phyloP scores from a whole-genome alignment of 306 rosid genomes.

The Arachis hypogaea region DNA sequence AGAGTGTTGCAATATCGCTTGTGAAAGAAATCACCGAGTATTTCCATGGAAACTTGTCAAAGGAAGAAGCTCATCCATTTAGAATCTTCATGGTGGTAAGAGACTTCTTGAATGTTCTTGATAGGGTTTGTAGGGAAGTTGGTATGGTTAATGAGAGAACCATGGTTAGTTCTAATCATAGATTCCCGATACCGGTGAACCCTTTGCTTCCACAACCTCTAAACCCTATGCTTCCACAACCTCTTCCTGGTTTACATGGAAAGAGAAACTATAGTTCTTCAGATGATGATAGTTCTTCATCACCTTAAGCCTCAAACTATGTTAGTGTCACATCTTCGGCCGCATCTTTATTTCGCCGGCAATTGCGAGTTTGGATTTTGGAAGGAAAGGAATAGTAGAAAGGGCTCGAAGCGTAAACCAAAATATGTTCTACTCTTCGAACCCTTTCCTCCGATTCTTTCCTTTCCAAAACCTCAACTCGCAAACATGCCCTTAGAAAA shows the following conservation, averaged over 20 bases:
- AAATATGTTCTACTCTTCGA: no score
- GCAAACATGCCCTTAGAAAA: no score
- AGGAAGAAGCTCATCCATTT: conserved; percentile 98
- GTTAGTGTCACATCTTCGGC: conserved; percentile 41
- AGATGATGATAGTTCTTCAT: conserved; percentile 55
- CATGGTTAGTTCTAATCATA: conserved; percentile 73
- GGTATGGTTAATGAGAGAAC: conserved; percentile 84
- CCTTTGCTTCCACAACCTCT: conserved; percentile 80
- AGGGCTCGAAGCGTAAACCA: no score
- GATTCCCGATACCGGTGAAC: conserved; percentile 90
- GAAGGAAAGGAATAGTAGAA: no score
- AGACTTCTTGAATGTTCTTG: conserved; percentile 76
- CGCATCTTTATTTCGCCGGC: conserved; percentile 20
- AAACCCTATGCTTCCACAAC: conserved; percentile 74
- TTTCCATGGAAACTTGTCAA: conserved; percentile 89
- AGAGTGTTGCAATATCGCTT: conserved; percentile 78
- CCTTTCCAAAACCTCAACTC: no score
- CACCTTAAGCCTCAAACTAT: conserved; percentile 43
- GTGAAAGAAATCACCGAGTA: conserved; percentile 97
- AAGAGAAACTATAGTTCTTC: conserved; percentile 53
- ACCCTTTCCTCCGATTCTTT: no score
- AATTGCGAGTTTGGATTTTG: no score
- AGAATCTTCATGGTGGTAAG: conserved; percentile 94
- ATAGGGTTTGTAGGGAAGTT: conserved; percentile 93
- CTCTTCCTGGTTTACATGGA: conserved; percentile 56